Evolutionary conservation across 495 filamentous ascomycete genomes (phyloP).

Genomic region (Talaromyces adpressus): DNA sequence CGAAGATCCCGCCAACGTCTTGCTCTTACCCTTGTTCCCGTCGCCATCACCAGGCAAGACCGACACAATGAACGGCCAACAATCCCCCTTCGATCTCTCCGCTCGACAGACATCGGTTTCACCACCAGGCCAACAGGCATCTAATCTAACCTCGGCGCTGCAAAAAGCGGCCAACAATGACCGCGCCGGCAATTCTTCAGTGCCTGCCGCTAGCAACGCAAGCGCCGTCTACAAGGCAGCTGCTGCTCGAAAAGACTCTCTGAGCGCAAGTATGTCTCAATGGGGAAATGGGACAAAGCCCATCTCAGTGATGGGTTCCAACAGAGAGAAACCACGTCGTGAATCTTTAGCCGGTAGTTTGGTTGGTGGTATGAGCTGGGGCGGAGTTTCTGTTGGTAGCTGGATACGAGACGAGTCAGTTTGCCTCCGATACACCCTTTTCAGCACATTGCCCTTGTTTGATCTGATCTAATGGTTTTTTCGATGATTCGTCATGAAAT

Average conservation of each 20-base stretch:
- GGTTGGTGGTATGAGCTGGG: constrained; percentile 94
- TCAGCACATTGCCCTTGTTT: neutral
- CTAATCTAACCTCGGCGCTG: constrained; percentile 56
- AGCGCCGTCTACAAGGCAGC: constrained; percentile 34
- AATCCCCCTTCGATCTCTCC: constrained; percentile 60
- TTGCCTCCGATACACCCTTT: constrained; percentile 2
- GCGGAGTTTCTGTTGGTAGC: constrained; percentile 90
- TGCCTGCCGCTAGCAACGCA: constrained; percentile 18
- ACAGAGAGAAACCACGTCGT: constrained; percentile 66
- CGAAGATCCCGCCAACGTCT: constrained; percentile 21
- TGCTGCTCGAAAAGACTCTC: constrained; percentile 61
- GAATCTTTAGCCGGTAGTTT: constrained; percentile 85
- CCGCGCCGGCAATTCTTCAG: constrained; percentile 9
- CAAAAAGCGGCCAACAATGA: constrained; percentile 39
- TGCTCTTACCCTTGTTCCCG: constrained; percentile 39
- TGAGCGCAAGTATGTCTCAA: constrained; percentile 47
- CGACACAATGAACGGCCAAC: constrained; percentile 42
- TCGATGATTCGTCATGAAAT: neutral
- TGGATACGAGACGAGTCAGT: constrained; percentile 89
- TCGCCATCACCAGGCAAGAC: constrained; percentile 19
- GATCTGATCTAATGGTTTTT: neutral
- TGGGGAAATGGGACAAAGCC: constrained; percentile 74
- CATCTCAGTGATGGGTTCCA: constrained; percentile 73
- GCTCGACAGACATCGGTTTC: constrained; percentile 56
- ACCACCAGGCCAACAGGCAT: constrained; percentile 52